Base-by-base conservation (phyloP, 2,329 filamentous ascomycete species). In the Aspergillus melleus region DNA sequence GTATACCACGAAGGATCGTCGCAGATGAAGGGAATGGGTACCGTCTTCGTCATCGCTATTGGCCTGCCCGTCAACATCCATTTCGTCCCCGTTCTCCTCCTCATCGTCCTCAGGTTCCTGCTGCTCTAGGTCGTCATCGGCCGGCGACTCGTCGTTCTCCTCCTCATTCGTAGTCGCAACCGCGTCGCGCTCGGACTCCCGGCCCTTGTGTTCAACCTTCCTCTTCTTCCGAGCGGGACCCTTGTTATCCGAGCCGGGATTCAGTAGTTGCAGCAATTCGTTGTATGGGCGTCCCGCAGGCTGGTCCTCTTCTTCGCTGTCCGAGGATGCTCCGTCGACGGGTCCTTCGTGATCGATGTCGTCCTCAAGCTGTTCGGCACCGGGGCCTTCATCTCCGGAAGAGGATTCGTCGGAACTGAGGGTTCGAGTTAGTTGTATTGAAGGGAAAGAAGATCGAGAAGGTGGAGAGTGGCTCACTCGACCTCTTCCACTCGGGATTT, bases 231-330 rank as follows among this genome's bases (percentile, higher is more conserved):
- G 77, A 52, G 76, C 77, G 6, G 81, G 82, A 36, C 78, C 79
- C 20, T 75, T 75, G 3, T 74, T 65, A 12, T 76, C 73, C 16
- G 73, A 70, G 16, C 72, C 67, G 55, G 79, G 68, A 58, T 81
- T 78, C 22, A 88, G 79, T 2, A 86, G 79, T 62, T 85, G 81
- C 16, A 89, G 74, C 16, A 89, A 76, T 52, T 81, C 75, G 57
- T 81, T 84, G 69, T 88, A 89, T 10, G 85, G 81, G 32, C 74
- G 77, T 59, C 64, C 73, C 4, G 67, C 65, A 29, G 66, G 62
- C 52, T 74, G 61, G 30, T 81, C 79, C 51, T 82, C 82, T 44
- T 76, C 77, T 20, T 78, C 77, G 60, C 74, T 77, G 22, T 75
- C 78, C 29, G 72, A 74, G 1, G 80, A 79, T 22, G 61, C 68